Evolutionary conservation across 2,329 filamentous ascomycete genomes (phyloP), one percentile per base, ranked within the genome.

Genomic region (Microascus cirrosus): DNA sequence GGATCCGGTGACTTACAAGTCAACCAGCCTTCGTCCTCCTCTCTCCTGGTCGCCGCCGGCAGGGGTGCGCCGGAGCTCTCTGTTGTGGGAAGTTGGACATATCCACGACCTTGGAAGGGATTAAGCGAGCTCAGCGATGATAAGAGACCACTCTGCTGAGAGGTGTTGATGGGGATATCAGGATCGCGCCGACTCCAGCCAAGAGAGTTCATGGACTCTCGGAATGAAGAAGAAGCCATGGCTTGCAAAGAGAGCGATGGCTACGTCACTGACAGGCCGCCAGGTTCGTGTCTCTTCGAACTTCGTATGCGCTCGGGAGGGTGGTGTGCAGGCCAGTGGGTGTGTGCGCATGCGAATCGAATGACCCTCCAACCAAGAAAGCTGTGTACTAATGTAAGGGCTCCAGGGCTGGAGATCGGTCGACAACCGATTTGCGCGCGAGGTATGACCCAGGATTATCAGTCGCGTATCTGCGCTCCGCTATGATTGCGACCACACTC

Each of bases 1-100:
- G 22, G n/a, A 50, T 8, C 45, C 54, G 42, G 62, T 66, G 65
- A 83, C 94, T 93, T 83, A 99, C 94, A 78, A 67, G 89, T 86
- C 83, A 96, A 92, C 85, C 89, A 96, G 62, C 86, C 89, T 74
- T 96, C 94, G 70, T 97, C 93, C 73, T 97, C 94, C 69, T 96
- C 92, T 65, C 92, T 85, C 67, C 92, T 82, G 68, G 72, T 89
- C 61, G 90, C 84, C 61, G 91, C 91, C 56, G 93, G 93, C 55
- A 96, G 76, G 63, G 92, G 91, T 62, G 93, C 91, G 54, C 90
- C 91, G 39, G 89, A 79, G 64, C 81, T 80, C 69, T 96, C 92
- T 64, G 85, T 86, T 56, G 90, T 94, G 59, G 94, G 93, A 55
- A 99, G 84, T 71, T 89, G 86, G 63, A 97, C 87, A 81, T 96